Base-by-base conservation (phyloP, 345 rosid genomes). In the Eutrema heterophyllum region DNA sequence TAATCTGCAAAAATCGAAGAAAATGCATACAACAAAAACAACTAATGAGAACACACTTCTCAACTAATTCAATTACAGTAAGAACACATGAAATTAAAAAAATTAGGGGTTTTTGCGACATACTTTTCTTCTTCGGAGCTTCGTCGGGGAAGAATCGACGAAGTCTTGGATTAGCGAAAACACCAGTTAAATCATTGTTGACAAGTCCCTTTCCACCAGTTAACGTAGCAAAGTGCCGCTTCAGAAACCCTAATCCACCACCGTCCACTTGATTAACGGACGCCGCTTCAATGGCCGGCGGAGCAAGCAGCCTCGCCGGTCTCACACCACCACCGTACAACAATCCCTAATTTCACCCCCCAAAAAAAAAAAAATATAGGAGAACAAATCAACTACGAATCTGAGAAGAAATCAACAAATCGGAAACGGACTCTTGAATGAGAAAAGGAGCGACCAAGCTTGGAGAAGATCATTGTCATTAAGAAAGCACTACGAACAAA, bases 121-220 rank as follows among this genome's bases (percentile, higher is more conserved):
- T 63, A 76, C 80, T 67, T 73, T 74, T 71, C 61, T 91, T 85
- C 83, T 91, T 91, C 0, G 97, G 96, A 43, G 96, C 76, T 83
- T 91, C 88, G 15, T 71, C 83, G 44, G 89, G 88, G 85, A 87
- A 89, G 76, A 91, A 81, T n/a, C 96, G 68, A 45, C 74, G 77
- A 40, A 83, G 40, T 71, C 76, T 81, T 44, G 92, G 96, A 81
- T 86, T 86, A 26, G 88, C 93, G 30, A 91, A 83, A 77, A 81
- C 80, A 74, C 67, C 80, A 64, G 61, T 84, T 36, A 89, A 81
- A 81, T 88, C 83, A 64, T 68, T 78, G 0, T 67, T 54, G 29
- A 39, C 11, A 16, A 80, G 75, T 36, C 67, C 83, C 64, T 83
- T 79, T 6, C 38, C 38, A 66, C 81, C 48, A 51, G 81, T 79